phyloP scores from a whole-genome alignment of 345 rosid species.

The Iberis pinnata region DNA sequence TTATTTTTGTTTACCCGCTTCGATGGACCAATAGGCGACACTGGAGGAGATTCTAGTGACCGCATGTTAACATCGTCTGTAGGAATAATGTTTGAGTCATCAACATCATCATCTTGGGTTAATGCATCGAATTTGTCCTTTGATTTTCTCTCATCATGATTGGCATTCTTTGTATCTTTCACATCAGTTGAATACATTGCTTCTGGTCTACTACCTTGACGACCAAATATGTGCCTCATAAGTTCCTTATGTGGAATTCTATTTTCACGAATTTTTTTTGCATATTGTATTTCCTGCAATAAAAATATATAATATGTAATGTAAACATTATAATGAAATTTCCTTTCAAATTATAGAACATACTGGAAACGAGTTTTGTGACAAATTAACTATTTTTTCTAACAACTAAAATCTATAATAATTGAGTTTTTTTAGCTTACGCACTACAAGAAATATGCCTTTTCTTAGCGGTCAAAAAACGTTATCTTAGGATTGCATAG shows the following conservation, averaged over 20 bases:
- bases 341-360: no score
- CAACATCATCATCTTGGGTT: background rate
- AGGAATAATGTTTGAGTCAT: background rate
- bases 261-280: background rate
- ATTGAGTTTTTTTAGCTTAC: no score
- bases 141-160: background rate
- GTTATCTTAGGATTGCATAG: no score
- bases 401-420: no score
- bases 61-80: background rate
- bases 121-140: background rate
- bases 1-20: background rate
- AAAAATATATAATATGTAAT: background rate
- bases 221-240: background rate
- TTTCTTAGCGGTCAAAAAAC: no score
- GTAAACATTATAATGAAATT: no score
- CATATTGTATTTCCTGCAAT: background rate
- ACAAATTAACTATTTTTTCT: no score
- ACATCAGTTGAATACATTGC: background rate
- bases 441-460: no score
- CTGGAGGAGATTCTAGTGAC: background rate
- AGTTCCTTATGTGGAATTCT: background rate
- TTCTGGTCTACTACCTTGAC: background rate
- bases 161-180: no score
- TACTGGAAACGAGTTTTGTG: no score
- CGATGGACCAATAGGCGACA: background rate